These are phyloP conservation scores for Podospora bellae-mahoneyi DNA, from an alignment of 495 filamentous ascomycete species.

Conservation along the genomic window DNA sequence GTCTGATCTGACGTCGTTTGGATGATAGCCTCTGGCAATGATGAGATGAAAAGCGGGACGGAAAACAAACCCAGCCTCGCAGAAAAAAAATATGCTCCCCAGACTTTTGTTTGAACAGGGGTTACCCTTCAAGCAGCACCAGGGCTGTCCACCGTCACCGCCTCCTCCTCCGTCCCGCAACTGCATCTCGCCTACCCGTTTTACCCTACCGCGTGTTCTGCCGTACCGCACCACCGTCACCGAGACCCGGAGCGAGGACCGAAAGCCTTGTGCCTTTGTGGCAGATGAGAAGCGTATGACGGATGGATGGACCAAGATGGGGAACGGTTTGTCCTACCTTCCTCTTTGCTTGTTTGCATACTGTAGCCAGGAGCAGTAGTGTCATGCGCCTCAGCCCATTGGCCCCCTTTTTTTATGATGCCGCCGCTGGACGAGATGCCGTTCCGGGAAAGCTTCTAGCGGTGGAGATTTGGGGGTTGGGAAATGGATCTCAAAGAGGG, in stretches of 20 bases:
- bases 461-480: neutral
- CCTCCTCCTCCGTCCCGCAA: neutral
- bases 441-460: conserved; percentile 15
- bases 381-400: conserved; percentile 7
- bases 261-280: conserved; percentile 1
- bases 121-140: neutral
- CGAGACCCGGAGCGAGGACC: conserved; percentile 14
- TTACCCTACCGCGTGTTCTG: neutral
- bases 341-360: conserved; percentile 11
- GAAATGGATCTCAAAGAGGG: neutral
- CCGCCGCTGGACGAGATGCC: neutral
- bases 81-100: neutral
- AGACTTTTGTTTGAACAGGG: conserved; percentile 5
- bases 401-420: conserved; percentile 2
- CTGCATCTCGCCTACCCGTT: neutral
- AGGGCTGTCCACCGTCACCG: neutral
- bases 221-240: neutral
- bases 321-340: neutral
- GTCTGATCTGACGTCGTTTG: neutral
- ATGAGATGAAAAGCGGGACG: conserved; percentile 7
- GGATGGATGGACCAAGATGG: too few relatives aligned
- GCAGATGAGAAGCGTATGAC: neutral
- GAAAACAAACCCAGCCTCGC: neutral
- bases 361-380: neutral
- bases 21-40: neutral